These are phyloP conservation scores for Aristolochia fimbriata DNA, from an alignment of 164 flowering plant species.

Conservation along the genomic window DNA sequence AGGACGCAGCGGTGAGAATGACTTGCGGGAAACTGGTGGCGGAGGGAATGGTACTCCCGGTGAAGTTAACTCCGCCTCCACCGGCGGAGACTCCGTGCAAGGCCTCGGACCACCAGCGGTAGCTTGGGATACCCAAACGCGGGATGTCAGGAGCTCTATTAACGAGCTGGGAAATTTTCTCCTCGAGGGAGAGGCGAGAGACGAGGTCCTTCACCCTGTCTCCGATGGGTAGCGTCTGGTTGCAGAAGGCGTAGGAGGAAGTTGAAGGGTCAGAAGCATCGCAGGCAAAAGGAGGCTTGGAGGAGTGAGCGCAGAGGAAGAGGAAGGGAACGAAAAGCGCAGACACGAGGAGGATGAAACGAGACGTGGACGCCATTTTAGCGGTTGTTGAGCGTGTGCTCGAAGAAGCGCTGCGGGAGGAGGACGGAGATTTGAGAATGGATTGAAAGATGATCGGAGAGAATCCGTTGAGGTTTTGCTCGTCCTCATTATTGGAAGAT, in stretches of 20 bases:
- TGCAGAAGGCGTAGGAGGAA: conserved; percentile 41
- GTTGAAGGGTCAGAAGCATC: conserved; percentile 24
- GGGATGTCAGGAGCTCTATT: conserved; percentile 62
- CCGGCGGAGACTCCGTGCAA: conserved; percentile 50
- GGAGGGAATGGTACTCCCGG: conserved; percentile 34
- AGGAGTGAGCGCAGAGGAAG: conserved; percentile 5
- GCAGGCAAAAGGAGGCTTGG: conserved; percentile 52
- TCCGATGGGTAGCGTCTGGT: conserved; percentile 14
- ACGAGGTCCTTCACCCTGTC: conserved; percentile 57
- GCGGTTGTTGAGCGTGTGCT: too few species aligned
- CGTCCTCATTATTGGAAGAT: too few species aligned
- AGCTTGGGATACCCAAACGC: conserved; percentile 62
- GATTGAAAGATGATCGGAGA: too few species aligned
- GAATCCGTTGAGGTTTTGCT: too few species aligned
- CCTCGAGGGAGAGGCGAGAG: conserved; percentile 56
- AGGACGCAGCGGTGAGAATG: conserved; percentile 73
- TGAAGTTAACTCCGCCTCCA: conserved; percentile 41
- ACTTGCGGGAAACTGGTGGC: conserved; percentile 94
- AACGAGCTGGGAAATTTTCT: conserved; percentile 57
- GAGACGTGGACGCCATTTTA: not conserved
- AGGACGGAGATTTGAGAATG: too few species aligned
- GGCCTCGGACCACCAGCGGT: conserved; percentile 95
- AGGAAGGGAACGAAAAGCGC: conserved; percentile 4
- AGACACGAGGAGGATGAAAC: conserved; percentile 4
- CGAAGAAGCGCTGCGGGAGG: too few species aligned